phyloP scores from a whole-genome alignment of 441 rosid species.

The Biscutella laevigata region DNA sequence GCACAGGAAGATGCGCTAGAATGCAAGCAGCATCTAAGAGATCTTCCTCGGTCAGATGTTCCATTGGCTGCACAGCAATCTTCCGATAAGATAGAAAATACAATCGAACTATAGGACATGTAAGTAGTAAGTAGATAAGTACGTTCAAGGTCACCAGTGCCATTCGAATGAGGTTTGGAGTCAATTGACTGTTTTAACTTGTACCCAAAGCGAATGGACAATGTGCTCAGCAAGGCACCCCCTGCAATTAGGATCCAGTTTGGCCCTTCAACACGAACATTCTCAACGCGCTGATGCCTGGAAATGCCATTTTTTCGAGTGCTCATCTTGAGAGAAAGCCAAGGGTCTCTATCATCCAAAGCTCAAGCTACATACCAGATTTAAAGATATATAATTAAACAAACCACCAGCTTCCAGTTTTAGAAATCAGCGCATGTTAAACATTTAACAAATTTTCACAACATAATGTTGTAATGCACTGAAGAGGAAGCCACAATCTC shows the following conservation, averaged over 20 bases:
- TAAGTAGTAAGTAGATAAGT: background rate
- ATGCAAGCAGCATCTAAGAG: conserved; percentile 40
- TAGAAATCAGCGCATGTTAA: too few species aligned
- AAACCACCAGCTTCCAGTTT: too few species aligned
- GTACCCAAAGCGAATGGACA: conserved; percentile 80
- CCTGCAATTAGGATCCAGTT: conserved; percentile 92
- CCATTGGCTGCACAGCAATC: conserved; percentile 43
- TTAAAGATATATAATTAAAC: too few species aligned
- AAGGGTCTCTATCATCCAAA: conserved; percentile 38
- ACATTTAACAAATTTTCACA: too few species aligned
- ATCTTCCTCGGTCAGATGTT: conserved; percentile 36
- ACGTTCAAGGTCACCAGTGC: conserved; percentile 38
- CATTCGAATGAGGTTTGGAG: conserved; percentile 41
- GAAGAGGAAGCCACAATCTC: too few species aligned
- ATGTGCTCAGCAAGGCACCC: conserved; percentile 82
- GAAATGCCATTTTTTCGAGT: conserved; percentile 33
- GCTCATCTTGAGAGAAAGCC: conserved; percentile 48
- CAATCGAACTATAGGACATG: background rate
- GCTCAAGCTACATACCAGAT: too few species aligned
- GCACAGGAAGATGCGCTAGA: conserved; percentile 46
- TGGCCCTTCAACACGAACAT: conserved; percentile 45
- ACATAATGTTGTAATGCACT: too few species aligned
- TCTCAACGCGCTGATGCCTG: conserved; percentile 45
- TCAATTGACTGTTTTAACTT: conserved; percentile 72
- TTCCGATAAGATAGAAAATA: background rate